Conservation (phyloP, 768 basidiomycete species). For the Trametes gibbosa region DNA sequence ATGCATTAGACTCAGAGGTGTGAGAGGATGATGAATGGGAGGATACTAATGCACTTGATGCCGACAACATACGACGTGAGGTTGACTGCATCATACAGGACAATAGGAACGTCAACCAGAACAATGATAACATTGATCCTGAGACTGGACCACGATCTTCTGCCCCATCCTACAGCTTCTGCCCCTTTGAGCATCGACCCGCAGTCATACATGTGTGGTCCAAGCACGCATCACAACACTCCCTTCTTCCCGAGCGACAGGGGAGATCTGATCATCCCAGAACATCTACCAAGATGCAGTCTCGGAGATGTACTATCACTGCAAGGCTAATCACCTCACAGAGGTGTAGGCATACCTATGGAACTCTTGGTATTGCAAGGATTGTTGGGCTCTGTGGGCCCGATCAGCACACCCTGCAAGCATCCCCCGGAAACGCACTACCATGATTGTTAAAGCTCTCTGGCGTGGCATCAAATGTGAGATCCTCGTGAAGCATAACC, state of each 20-base stretch:
- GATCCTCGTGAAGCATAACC: conserved; percentile 8
- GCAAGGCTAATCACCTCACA: not conserved
- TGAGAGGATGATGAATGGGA: not conserved
- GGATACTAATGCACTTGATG: not conserved
- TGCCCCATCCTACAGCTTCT: not conserved
- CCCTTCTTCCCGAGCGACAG: not conserved
- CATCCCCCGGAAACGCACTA: conserved; percentile 12
- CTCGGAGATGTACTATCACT: not conserved
- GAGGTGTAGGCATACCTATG: conserved; percentile 31
- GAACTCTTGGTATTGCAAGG: conserved; percentile 30
- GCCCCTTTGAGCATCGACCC: not conserved
- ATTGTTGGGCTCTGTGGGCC: conserved; percentile 28
- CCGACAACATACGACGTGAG: not conserved
- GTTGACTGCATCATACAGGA: not conserved
- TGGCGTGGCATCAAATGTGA: conserved; percentile 13
- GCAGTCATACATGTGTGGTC: not conserved
- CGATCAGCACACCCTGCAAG: conserved; percentile 13
- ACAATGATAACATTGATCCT: not conserved
- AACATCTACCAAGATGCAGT: not conserved
- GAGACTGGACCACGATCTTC: not conserved
- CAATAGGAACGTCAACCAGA: not conserved
- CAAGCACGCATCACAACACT: not conserved
- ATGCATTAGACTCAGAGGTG: no score
- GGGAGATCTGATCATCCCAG: not conserved
- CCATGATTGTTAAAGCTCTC: conserved; percentile 18